Conservation (phyloP, 495 filamentous ascomycete genomes). For the Margaritispora aquatica region DNA sequence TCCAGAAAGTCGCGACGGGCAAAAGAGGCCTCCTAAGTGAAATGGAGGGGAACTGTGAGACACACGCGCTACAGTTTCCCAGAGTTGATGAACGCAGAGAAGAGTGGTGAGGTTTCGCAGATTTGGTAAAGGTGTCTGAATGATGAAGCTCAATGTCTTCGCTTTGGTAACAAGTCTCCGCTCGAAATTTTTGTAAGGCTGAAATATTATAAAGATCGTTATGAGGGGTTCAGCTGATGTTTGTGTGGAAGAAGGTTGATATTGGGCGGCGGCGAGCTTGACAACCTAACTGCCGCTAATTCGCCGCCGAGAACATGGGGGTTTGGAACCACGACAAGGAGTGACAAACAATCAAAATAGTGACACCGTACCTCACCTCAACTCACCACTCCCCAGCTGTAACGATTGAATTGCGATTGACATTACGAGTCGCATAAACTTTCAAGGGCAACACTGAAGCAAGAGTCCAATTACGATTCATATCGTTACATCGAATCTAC, state of each 20-base stretch:
- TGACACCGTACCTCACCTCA: neutral
- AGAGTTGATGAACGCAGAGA: constrained; percentile 2
- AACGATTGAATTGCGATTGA: too few species aligned
- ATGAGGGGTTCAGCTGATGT: neutral
- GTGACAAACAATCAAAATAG: too few species aligned
- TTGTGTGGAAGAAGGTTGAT: neutral
- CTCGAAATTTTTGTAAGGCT: neutral
- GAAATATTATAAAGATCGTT: neutral
- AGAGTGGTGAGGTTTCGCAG: neutral
- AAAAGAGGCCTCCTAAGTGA: neutral
- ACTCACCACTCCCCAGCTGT: too few species aligned
- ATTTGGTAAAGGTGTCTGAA: neutral
- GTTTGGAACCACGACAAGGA: neutral
- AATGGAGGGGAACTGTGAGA: neutral
- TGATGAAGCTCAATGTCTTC: neutral
- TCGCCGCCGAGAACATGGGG: neutral
- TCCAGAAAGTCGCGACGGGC: neutral
- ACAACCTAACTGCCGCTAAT: neutral
- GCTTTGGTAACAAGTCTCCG: neutral
- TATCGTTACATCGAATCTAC: too few species aligned
- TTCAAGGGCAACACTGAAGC: too few species aligned
- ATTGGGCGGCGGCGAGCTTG: neutral
- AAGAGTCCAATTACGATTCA: neutral
- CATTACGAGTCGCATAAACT: too few species aligned
- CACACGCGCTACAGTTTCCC: neutral